A percentile compares a stretch with the other conserved stretches of the same genome.
Evolutionary conservation across 2,329 filamentous ascomycete species (phyloP).

Genomic region (Parascedosporium putredinis): DNA sequence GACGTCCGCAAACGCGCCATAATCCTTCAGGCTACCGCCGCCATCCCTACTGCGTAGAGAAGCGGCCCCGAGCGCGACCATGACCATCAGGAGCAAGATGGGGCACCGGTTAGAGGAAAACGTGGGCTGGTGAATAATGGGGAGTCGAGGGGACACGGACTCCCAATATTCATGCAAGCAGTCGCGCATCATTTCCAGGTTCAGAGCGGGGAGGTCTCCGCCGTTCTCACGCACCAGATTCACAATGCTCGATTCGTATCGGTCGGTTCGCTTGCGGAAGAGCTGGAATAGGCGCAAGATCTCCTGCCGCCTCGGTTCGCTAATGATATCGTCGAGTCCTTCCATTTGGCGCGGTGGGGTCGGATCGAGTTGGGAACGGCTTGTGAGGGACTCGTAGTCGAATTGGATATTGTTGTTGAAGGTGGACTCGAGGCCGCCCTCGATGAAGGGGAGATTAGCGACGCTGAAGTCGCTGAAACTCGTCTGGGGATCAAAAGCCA

Average conservation of each 20-base stretch:
- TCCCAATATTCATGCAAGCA: conserved; percentile 85
- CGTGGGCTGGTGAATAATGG: conserved; percentile 79
- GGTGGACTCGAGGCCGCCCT: conserved; percentile 38
- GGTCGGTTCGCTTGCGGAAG: conserved; percentile 33
- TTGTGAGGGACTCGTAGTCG: conserved; percentile 39
- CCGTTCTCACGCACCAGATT: conserved; percentile 27
- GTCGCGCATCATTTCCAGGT: conserved; percentile 70
- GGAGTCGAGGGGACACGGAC: conserved; percentile 73
- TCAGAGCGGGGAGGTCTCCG: conserved; percentile 43
- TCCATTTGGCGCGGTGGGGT: conserved; percentile 30
- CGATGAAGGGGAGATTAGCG: conserved; percentile 33
- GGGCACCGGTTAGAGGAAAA: conserved; percentile 74
- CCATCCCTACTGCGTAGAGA: conserved; percentile 59
- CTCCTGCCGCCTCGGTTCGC: conserved; percentile 33
- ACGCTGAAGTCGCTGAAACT: conserved; percentile 31
- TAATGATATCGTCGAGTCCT: conserved; percentile 31
- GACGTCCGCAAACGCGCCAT: conserved; percentile 40
- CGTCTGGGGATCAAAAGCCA: conserved; percentile 39
- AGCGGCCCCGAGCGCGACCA: conserved; percentile 75
- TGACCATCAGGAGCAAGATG: conserved; percentile 65
- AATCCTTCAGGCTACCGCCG: conserved; percentile 36
- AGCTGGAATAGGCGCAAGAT: conserved; percentile 31
- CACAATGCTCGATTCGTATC: conserved; percentile 17
- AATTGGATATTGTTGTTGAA: conserved; percentile 42
- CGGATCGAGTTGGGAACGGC: conserved; percentile 33